Evolutionary conservation across 495 filamentous ascomycete genomes (phyloP), one percentile per base, ranked within the genome.

Genomic region (Wilcoxina mikolae): DNA sequence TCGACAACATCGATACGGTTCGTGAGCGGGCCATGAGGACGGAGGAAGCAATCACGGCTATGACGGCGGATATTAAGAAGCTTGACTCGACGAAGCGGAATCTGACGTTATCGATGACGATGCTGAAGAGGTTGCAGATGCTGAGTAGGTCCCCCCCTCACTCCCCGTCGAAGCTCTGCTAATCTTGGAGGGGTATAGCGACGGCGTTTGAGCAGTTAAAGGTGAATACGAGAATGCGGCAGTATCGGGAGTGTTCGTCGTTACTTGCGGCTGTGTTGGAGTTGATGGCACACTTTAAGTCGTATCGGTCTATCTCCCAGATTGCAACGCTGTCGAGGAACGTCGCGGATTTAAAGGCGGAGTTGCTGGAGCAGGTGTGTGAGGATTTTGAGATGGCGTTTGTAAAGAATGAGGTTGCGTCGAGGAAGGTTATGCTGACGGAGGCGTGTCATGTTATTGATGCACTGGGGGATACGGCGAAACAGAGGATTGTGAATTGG

Each of bases 1-100:
- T 99, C 74, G 82, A 82, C 64, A 95, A 91, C 71, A 94, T 99
- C 67, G 91, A 96, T 69, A 84, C 78, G 58, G 91, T 99, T 24
- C 84, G 93, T 56, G 83, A 82, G 65, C 78, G 90, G 56, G 91
- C 91, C 20, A 76, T 87, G 60, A 80, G 86, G 74, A 95, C 91
- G 10, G 93, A 99, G 70, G 83, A 87, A 62, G 80, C 87, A 39
- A 99, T 99, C 67, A 94, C 90, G 54, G 86, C 89, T 56, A 99
- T 99, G 91, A 99, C 91, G 44, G 90, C 91, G 53, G 93, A 99
- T 65, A 99, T 99, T 69, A 99, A 99, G 70, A 81, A 90, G 61
- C 74, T 99, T 56, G 91, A 99, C 69, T 83, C 83, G 68, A 95
- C 90, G 42, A 99, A 99, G 73, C 81, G 82, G 67, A 96, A 96